Conservation (phyloP, 2,329 filamentous ascomycete species). For the Sclerotinia trifoliorum region DNA sequence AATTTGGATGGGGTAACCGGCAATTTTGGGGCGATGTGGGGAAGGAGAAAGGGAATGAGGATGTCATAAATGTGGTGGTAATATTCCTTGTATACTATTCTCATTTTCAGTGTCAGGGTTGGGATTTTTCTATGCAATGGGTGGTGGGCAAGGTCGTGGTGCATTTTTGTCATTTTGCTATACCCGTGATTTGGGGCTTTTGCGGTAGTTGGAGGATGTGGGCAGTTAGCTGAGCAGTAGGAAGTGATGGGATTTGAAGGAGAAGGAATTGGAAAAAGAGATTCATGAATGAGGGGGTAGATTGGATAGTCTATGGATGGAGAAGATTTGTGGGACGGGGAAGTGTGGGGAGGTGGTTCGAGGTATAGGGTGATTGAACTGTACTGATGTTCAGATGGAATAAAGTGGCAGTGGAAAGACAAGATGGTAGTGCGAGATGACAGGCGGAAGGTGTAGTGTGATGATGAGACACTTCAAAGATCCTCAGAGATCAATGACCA, state of each 20-base stretch:
- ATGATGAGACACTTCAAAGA: background rate
- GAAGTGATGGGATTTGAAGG: background rate
- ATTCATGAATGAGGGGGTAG: background rate
- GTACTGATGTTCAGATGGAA: background rate
- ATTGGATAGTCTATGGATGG: background rate
- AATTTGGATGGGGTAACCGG: background rate
- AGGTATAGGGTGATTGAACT: background rate
- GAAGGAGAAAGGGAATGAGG: background rate
- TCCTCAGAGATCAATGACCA: background rate
- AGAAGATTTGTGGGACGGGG: background rate
- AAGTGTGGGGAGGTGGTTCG: background rate
- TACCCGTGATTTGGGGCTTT: slow-evolving; percentile 16
- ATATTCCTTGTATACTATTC: slow-evolving; percentile 20
- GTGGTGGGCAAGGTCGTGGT: background rate
- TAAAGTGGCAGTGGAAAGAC: background rate
- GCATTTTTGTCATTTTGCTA: slow-evolving; percentile 10
- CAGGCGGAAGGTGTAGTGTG: background rate
- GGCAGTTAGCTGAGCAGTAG: background rate
- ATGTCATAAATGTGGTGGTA: slow-evolving; percentile 9
- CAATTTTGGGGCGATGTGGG: background rate
- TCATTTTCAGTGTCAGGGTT: background rate
- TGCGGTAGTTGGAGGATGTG: background rate
- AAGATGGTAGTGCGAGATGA: background rate
- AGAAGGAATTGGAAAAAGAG: background rate
- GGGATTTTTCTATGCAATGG: background rate